phyloP scores from a whole-genome alignment of 768 basidiomycete species.

The Filobasidium wieringae region DNA sequence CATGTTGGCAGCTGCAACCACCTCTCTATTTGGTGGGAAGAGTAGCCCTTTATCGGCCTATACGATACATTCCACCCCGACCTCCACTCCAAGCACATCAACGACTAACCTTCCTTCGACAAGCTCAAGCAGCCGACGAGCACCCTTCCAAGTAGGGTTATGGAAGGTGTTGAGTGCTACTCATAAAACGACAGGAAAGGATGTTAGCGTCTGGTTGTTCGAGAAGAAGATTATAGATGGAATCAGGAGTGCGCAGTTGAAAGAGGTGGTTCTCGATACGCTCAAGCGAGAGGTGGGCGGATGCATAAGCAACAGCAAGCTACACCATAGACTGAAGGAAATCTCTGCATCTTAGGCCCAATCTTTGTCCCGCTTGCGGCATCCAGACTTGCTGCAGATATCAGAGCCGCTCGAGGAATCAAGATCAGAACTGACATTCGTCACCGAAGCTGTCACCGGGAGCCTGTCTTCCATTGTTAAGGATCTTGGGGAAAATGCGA shows the following conservation, averaged over 20 bases:
- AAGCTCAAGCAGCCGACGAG: conserved; percentile 16
- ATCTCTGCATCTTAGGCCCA: conserved; percentile 46
- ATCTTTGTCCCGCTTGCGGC: conserved; percentile 69
- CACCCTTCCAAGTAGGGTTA: conserved; percentile 60
- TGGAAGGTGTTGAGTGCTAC: conserved; percentile 80
- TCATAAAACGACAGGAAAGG: conserved; percentile 81
- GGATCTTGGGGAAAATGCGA: neutral
- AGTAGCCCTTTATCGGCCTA: conserved; percentile 21
- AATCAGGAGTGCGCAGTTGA: conserved; percentile 54
- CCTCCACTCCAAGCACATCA: conserved; percentile 18
- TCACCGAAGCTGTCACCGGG: conserved; percentile 78
- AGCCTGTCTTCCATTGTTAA: conserved; percentile 48
- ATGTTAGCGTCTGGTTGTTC: conserved; percentile 82
- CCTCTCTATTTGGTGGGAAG: conserved; percentile 19
- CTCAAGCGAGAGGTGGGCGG: conserved; percentile 66
- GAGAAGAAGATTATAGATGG: conserved; percentile 66
- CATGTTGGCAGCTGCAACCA: conserved; percentile 20
- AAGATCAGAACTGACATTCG: conserved; percentile 74
- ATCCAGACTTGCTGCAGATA: conserved; percentile 93
- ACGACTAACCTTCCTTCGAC: conserved; percentile 13
- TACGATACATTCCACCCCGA: conserved; percentile 13
- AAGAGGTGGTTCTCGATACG: conserved; percentile 66
- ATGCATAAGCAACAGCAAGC: too few species aligned
- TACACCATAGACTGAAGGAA: neutral
- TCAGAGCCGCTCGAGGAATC: conserved; percentile 95